Conservation (phyloP, 257 asterid species). For the Lantana camara region DNA sequence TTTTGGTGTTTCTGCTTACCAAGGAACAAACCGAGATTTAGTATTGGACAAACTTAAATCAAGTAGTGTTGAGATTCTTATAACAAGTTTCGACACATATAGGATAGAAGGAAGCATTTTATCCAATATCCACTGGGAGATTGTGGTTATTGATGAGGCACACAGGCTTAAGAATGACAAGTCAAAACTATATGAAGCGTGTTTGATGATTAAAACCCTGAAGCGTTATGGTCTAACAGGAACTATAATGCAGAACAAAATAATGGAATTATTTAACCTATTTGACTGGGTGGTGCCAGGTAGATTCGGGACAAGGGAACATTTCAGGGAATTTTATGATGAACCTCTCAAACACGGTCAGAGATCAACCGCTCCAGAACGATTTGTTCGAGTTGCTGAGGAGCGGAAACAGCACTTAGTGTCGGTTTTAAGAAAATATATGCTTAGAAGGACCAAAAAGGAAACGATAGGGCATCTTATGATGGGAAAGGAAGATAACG, state of each 20-base stretch:
- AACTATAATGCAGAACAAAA: conserved; percentile 90
- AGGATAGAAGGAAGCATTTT: conserved; percentile 75
- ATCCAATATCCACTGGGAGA: conserved; percentile 73
- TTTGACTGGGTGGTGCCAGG: conserved; percentile 89
- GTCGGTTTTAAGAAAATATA: conserved; percentile 64
- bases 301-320: conserved; percentile 87
- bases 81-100: conserved; percentile 92
- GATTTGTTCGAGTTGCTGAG: conserved; percentile 73
- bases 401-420: conserved; percentile 83
- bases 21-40: conserved; percentile 85
- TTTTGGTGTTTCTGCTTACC: conserved; percentile 74
- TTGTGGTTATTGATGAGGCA: conserved; percentile 87
- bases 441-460: conserved; percentile 94
- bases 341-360: conserved; percentile 98
- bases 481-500: conserved; percentile 97
- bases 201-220: conserved; percentile 65
- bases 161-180: conserved; percentile 94
- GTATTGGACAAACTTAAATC: conserved; percentile 69
- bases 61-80: conserved; percentile 62
- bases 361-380: conserved; percentile 84
- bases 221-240: conserved; percentile 97
- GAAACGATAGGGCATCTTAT: conserved; percentile 97
- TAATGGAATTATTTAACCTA: conserved; percentile 87
- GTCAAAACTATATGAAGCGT: conserved; percentile 76
- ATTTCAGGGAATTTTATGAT: conserved; percentile 89